phyloP scores from a whole-genome alignment of 495 filamentous ascomycete genomes.

The Talaromyces trachyspermus region DNA sequence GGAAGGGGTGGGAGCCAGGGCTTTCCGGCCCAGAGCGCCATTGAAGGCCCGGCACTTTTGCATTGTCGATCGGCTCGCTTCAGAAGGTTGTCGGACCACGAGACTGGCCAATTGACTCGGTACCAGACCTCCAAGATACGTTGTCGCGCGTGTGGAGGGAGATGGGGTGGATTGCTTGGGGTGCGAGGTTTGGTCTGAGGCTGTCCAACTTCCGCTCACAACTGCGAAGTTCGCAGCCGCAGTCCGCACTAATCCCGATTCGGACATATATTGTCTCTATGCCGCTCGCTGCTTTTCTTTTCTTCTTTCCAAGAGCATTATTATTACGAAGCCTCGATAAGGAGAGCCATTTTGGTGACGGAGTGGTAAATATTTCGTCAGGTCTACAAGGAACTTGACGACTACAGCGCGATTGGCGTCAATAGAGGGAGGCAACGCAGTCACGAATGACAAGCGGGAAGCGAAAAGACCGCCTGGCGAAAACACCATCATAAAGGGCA shows the following conservation, averaged over 20 bases:
- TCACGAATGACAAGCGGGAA: too few relatives aligned
- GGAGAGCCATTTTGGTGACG: too few relatives aligned
- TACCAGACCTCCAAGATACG: conserved; percentile 6
- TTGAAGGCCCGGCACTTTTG: conserved; percentile 44
- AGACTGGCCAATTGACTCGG: conserved; percentile 6
- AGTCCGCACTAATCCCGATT: too few relatives aligned
- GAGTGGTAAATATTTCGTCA: too few relatives aligned
- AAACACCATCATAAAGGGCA: too few relatives aligned
- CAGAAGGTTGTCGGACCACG: conserved; percentile 1
- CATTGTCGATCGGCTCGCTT: conserved; percentile 37
- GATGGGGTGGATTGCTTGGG: neutral
- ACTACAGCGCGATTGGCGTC: too few relatives aligned
- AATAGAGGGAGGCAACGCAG: too few relatives aligned
- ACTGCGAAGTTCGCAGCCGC: too few relatives aligned
- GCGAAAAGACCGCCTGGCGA: too few relatives aligned
- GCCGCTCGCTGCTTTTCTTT: neutral
- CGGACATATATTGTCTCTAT: too few relatives aligned
- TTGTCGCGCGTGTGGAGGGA: conserved; percentile 5
- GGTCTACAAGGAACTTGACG: too few relatives aligned
- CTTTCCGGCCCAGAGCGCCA: conserved; percentile 36
- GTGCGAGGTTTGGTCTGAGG: conserved; percentile 4
- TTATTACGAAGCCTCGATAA: too few relatives aligned
- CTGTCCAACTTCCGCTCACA: neutral
- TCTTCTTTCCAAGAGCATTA: neutral
- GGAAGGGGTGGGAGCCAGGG: conserved; percentile 31